Conservation (phyloP, 2,329 filamentous ascomycete species). For the Cytospora schulzeri region DNA sequence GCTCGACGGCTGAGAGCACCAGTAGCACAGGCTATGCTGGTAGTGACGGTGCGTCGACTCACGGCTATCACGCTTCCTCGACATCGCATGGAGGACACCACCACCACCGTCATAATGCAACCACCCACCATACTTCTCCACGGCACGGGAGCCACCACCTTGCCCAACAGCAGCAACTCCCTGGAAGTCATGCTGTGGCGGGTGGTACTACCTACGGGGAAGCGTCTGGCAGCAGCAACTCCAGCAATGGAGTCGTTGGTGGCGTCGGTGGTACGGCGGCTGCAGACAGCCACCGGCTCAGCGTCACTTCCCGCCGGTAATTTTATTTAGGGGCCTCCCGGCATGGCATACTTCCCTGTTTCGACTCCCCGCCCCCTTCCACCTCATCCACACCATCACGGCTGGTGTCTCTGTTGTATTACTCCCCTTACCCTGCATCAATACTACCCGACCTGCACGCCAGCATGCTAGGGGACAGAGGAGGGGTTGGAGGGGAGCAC, state of each 20-base stretch:
- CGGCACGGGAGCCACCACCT: slow-evolving; percentile 22
- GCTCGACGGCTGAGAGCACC: slow-evolving; percentile 20
- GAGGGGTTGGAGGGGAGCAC: background rate
- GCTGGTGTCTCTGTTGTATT: slow-evolving; percentile 3
- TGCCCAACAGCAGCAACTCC: slow-evolving; percentile 17
- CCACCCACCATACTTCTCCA: slow-evolving; percentile 17
- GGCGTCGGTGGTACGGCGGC: slow-evolving; percentile 19
- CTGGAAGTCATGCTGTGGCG: slow-evolving; percentile 14
- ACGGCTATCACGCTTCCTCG: slow-evolving; percentile 11
- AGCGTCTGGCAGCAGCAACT: slow-evolving; percentile 20
- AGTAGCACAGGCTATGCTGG: slow-evolving; percentile 18
- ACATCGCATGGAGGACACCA: slow-evolving; percentile 21
- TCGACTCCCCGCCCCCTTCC: slow-evolving; percentile 4
- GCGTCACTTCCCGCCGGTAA: slow-evolving; percentile 21
- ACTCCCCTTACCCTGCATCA: background rate
- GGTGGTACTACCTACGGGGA: slow-evolving; percentile 26
- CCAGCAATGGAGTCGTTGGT: slow-evolving; percentile 17
- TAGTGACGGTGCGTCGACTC: slow-evolving; percentile 12
- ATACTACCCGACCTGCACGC: slow-evolving; percentile 13
- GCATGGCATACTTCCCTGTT: background rate
- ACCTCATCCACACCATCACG: background rate
- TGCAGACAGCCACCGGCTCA: slow-evolving; percentile 24
- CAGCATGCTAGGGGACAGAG: background rate
- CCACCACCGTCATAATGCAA: slow-evolving; percentile 13
- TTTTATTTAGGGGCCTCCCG: background rate